Evolutionary conservation across 1,284 basidiomycete species (phyloP), one percentile per base, ranked within the genome.

Genomic region (Cutaneotrichosporon spelunceum): DNA sequence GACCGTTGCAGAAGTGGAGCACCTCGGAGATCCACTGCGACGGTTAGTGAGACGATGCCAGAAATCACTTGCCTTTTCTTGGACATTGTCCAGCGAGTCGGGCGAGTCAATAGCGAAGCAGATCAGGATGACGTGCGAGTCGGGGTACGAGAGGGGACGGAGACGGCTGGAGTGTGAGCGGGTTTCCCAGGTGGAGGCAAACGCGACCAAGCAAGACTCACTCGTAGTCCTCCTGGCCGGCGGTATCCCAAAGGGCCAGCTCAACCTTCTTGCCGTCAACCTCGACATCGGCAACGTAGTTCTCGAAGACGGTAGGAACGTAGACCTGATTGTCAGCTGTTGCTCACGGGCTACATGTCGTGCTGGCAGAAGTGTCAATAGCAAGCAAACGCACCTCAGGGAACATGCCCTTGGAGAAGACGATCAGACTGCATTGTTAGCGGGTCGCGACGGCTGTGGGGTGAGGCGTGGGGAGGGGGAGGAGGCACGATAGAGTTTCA

Each of bases 171-270:
- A 5, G 36, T 21, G 53, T 56, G 88, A 75, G 75, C 65, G 56
- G 21, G 53, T 39, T 47, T 23, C 16, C 24, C 11, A 14, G 6
- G 48, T 24, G 36, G 14, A n/a, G 33, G 23, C 21, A 42, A 42
- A 27, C 1, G 16, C 45, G 21, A 16, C 2, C 5, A 4, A 4
- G 23, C 36, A 49, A 47, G 21, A 74, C 74, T 54, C 81, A 81
- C 76, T 83, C 83, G 72, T 84, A 83, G 69, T 84, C 83, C 72
- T 94, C 92, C 79, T 94, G 91, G 60, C 92, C 92, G 27, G 92
- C 91, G 63, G 92, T 95, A 89, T 95, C 92, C 92, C 92, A 94
- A 66, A 95, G 83, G 30, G 92, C 91, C 67, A 95, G 83, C 79
- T 95, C 92, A 70, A 95, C 89, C 78, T 91, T 88, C 81, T 91